Evolutionary conservation across 257 asterid species (phyloP).

Genomic region (Penstemon barbatus): DNA sequence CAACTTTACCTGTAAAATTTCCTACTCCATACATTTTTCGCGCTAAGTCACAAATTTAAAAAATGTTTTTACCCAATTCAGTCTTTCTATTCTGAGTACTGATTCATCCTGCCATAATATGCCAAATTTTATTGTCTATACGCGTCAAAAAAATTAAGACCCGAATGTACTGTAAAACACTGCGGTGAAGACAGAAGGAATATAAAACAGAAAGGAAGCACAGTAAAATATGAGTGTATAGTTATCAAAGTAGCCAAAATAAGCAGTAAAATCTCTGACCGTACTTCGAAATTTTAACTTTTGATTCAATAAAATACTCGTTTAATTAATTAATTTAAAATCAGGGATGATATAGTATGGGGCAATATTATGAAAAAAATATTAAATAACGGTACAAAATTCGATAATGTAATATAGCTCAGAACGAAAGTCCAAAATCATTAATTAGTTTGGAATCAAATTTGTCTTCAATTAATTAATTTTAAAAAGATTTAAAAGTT

Average conservation of each 20-base stretch:
- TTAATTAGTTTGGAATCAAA: no score
- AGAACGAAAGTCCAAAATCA: no score
- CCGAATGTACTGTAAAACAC: conserved; percentile 29
- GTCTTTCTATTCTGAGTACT: neutral
- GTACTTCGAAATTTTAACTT: conserved; percentile 23
- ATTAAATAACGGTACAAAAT: no score
- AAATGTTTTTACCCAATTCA: neutral
- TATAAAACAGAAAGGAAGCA: conserved; percentile 8
- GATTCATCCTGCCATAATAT: conserved; percentile 10
- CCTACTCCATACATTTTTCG: conserved; percentile 13
- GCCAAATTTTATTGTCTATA: conserved; percentile 21
- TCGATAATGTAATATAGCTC: no score
- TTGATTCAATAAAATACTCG: neutral
- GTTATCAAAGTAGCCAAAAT: conserved; percentile 40
- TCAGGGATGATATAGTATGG: no score
- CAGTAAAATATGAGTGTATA: conserved; percentile 37
- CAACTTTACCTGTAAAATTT: neutral
- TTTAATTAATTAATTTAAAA: no score
- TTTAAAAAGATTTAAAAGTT: no score
- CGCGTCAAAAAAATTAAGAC: conserved; percentile 13
- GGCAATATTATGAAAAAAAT: no score
- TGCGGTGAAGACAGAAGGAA: conserved; percentile 10
- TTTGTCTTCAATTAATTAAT: no score
- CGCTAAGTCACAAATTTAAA: neutral
- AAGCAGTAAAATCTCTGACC: conserved; percentile 33